Evolutionary conservation across 2,329 filamentous ascomycete species (phyloP), one percentile per base, ranked within the genome.

Genomic region (Phialophora verrucosa): DNA sequence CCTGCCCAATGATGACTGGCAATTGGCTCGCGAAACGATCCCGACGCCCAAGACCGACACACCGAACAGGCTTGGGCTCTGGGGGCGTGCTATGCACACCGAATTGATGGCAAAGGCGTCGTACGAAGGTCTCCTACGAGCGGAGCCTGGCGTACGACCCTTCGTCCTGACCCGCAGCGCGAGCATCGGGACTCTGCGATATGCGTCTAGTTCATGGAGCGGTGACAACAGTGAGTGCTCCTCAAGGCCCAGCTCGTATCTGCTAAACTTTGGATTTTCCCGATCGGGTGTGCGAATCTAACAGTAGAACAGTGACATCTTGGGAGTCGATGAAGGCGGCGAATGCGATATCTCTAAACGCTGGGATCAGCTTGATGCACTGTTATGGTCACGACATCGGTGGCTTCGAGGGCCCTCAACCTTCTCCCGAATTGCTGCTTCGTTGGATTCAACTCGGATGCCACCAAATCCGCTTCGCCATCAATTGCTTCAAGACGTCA

Each of bases 401-500:
- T 51, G 90, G 90, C 0, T 92, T 92, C 72, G 89, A 91, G 78
- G 89, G 78, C 1, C 88, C 89, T 0, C 89, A 91, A 73, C 90
- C 90, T 0, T 84, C 84, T 0, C 88, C 90, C 0, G 90, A 92
- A 72, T 82, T 91, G 1, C 83, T 92, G 0, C 84, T 91, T 2
- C 86, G 90, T 32, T 92, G 90, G 90, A 82, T 91, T 12, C 90
- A 92, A 73, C 83, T 90, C 1, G 90, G 89, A 5, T 85, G 88
- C 66, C 85, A 91, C 77, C 89, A 88, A 1, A 84, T 87, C 0
- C 86, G 90, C 0, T 91, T 92, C 72, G 88, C 90, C 11, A 91
- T 91, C 79, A 92, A 92, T 76, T 92, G 90, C 76, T 91, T 89
- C 84, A 92, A 92, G 78, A 92, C 90, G 0, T 85, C 84, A 0